A percentile compares a stretch with the other conserved stretches of the same genome.
Evolutionary conservation across 139 green algal genomes (phyloP).

Genomic region (Tetraselmis striata): DNA sequence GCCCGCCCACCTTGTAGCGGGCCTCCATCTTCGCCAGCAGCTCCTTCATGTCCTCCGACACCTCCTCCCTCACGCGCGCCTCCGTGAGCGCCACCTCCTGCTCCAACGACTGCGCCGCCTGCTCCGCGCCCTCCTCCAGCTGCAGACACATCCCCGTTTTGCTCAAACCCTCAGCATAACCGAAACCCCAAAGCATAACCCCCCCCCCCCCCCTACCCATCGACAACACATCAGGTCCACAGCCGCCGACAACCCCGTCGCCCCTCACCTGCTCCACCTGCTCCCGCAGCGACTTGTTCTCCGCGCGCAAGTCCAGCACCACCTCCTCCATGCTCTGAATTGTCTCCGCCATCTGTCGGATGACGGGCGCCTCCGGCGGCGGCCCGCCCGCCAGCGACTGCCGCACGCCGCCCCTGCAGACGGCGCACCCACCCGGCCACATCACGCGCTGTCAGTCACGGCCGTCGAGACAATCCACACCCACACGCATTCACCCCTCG

Average conservation of each 20-base stretch:
- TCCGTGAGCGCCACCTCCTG: constrained; percentile 34
- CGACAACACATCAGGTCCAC: neutral
- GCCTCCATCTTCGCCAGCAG: constrained; percentile 52
- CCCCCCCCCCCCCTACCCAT: too few relatives aligned
- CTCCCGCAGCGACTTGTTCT: neutral
- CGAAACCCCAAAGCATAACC: neutral
- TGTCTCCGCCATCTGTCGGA: neutral
- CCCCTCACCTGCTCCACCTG: neutral
- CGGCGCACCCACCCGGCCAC: too few relatives aligned
- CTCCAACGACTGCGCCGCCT: constrained; percentile 16
- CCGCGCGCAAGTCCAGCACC: neutral
- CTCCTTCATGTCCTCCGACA: constrained; percentile 44
- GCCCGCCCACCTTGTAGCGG: constrained; percentile 36
- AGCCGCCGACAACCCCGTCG: too few relatives aligned
- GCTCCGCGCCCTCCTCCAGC: neutral
- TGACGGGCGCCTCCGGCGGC: neutral
- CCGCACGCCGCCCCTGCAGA: neutral
- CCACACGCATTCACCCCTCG: too few relatives aligned
- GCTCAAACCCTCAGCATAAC: neutral
- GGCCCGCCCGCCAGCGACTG: neutral
- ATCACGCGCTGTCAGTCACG: neutral
- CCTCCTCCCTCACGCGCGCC: constrained; percentile 43
- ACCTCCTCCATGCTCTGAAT: neutral
- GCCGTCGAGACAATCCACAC: too few relatives aligned
- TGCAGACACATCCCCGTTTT: neutral